These are phyloP conservation scores for Rhodotorula babjevae DNA, from an alignment of 768 basidiomycete genomes.

Conservation along the genomic window DNA sequence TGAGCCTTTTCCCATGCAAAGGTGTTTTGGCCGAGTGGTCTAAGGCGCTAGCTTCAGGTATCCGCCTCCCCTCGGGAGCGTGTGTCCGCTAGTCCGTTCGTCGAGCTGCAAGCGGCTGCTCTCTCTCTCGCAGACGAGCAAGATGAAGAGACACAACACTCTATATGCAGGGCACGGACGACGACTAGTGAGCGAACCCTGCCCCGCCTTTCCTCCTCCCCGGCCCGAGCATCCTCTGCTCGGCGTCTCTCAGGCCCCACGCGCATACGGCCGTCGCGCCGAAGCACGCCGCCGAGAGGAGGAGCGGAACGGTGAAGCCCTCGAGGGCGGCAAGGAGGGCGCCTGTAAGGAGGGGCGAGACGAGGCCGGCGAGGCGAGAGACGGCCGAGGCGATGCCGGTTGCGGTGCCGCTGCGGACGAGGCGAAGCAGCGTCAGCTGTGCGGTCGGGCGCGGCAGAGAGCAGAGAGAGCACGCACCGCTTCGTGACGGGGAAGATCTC, in stretches of 20 bases:
- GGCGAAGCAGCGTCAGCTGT: not conserved
- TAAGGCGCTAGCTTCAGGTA: too few relatives aligned
- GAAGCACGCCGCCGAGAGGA: conserved; percentile 29
- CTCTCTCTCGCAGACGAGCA: too few relatives aligned
- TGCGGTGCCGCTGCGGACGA: conserved; percentile 68
- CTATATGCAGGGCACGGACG: too few relatives aligned
- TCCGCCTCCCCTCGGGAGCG: too few relatives aligned
- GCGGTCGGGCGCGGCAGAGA: not conserved
- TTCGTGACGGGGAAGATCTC: conserved; percentile 70
- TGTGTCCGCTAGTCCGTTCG: conserved; percentile 49
- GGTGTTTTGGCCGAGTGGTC: too few relatives aligned
- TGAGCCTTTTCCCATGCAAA: too few relatives aligned
- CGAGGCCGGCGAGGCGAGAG: conserved; percentile 59
- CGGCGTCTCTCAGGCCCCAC: conserved; percentile 14
- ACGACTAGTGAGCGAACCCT: not conserved
- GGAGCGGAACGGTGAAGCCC: conserved; percentile 34
- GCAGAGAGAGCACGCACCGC: conserved; percentile 9
- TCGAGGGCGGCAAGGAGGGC: conserved; percentile 25
- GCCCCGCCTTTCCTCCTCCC: not conserved
- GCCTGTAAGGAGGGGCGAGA: conserved; percentile 41
- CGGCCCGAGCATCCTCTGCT: not conserved
- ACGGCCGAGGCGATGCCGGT: conserved; percentile 81
- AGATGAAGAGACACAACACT: too few relatives aligned
- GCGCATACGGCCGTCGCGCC: conserved; percentile 36
- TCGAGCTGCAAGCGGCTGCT: too few relatives aligned